A percentile compares a stretch with the other conserved stretches of the same genome.
These are phyloP conservation scores for Melanogaster broomeanus DNA, from an alignment of 768 basidiomycete genomes.

Conservation along the genomic window DNA sequence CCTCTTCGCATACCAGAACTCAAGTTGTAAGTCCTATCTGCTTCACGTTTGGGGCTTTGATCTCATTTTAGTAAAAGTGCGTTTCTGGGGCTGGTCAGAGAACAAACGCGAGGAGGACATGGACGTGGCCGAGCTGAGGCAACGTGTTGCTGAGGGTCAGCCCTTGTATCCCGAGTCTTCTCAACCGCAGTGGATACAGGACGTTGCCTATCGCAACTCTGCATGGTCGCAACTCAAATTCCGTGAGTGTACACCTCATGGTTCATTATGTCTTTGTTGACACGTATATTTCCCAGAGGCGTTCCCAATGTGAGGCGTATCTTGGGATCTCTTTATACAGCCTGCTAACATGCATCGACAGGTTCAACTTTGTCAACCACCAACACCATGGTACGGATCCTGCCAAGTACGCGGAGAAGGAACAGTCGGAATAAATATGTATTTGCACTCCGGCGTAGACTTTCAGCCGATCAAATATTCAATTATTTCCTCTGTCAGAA, in stretches of 20 bases:
- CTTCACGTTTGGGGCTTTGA: constrained; percentile 7
- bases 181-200: constrained; percentile 85
- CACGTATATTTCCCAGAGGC: constrained; percentile 44
- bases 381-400: constrained; percentile 83
- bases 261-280: constrained; percentile 4
- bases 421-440: constrained; percentile 21
- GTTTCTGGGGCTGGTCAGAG: constrained; percentile 96
- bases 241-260: constrained; percentile 48
- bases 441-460: constrained; percentile 5
- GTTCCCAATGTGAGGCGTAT: constrained; percentile 69
- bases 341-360: constrained; percentile 32
- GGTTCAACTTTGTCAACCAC: constrained; percentile 96
- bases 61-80: constrained; percentile 48
- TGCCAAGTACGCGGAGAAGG: constrained; percentile 63
- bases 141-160: constrained; percentile 74
- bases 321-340: background rate
- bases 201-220: constrained; percentile 84
- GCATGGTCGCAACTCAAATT: constrained; percentile 94
- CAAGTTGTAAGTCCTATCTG: constrained; percentile 62
- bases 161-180: constrained; percentile 84
- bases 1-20: constrained; percentile 89
- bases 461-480: background rate
- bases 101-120: constrained; percentile 79
- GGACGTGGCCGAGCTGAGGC: constrained; percentile 78
- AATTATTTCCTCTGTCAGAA: background rate